Percentiles rank a stretch among this genome's conserved stretches.
Evolutionary conservation across 352 stramenopile species (phyloP).

Genomic region (Blastocystis sp.): DNA sequence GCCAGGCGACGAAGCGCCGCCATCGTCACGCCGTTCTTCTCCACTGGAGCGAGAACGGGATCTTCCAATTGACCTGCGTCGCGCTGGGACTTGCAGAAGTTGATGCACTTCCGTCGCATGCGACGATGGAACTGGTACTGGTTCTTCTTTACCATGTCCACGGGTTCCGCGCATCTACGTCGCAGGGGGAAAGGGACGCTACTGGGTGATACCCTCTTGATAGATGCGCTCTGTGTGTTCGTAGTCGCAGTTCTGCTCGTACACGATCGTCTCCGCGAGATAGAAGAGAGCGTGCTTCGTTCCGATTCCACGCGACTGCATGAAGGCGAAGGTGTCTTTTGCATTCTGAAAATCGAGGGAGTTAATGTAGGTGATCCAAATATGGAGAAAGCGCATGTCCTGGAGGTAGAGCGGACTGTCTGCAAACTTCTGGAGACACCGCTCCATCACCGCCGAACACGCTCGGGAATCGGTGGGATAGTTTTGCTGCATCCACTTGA

Average conservation of each 20-base stretch:
- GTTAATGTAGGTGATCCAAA: conserved; percentile 44
- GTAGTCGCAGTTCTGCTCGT: conserved; percentile 36
- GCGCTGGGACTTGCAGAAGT: conserved; percentile 11
- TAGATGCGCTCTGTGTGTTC: conserved; percentile 22
- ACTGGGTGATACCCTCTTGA: conserved; percentile 36
- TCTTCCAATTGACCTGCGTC: background rate
- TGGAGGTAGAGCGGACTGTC: background rate
- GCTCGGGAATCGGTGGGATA: conserved; percentile 5
- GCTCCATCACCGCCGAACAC: background rate
- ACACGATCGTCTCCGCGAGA: background rate
- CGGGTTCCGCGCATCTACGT: conserved; percentile 4
- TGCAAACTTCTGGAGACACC: conserved; percentile 36
- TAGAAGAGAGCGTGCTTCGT: conserved; percentile 20
- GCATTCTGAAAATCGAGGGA: conserved; percentile 36
- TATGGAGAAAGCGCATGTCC: conserved; percentile 33
- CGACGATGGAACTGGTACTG: conserved; percentile 37
- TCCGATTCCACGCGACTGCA: conserved; percentile 18
- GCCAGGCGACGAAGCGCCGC: background rate
- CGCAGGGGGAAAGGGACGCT: background rate
- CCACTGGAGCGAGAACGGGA: conserved; percentile 15
- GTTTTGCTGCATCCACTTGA: conserved; percentile 52
- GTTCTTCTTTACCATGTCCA: conserved; percentile 4
- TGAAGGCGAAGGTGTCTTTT: conserved; percentile 16
- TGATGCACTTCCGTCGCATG: conserved; percentile 38
- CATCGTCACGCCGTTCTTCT: conserved; percentile 5